These are phyloP conservation scores for Histomonas meleagridis DNA, from an alignment of 208 protist species.

Conservation along the genomic window DNA sequence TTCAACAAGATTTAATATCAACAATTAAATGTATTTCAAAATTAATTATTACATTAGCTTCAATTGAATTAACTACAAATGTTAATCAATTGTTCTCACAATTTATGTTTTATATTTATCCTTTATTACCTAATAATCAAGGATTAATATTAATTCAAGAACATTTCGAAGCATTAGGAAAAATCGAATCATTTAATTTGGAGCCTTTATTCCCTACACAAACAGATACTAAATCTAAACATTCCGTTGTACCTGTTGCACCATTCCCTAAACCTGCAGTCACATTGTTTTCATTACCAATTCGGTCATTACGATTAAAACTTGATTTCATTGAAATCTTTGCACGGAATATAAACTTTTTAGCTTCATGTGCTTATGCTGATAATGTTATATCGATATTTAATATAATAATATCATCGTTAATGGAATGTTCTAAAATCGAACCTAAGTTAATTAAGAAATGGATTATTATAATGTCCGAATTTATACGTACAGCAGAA, in stretches of 20 bases:
- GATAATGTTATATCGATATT: not conserved
- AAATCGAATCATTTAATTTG: not conserved
- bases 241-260: not conserved
- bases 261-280: constrained; percentile 25
- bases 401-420: not conserved
- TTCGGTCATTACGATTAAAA: not conserved
- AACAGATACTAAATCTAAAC: not conserved
- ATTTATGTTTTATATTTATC: not conserved
- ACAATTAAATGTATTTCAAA: too few species aligned
- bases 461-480: not conserved
- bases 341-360: not conserved
- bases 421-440: not conserved
- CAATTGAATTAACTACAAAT: not conserved
- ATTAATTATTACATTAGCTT: not conserved
- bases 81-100: not conserved
- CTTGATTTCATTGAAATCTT: not conserved
- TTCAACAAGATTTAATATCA: too few species aligned
- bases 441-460: not conserved
- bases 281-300: too few species aligned
- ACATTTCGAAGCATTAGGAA: not conserved
- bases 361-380: not conserved
- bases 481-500: not conserved
- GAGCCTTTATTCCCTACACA: not conserved
- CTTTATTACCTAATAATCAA: not conserved
- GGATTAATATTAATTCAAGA: not conserved